Conservation (phyloP, 768 basidiomycete genomes). For the Leucogyrophana mollusca region DNA sequence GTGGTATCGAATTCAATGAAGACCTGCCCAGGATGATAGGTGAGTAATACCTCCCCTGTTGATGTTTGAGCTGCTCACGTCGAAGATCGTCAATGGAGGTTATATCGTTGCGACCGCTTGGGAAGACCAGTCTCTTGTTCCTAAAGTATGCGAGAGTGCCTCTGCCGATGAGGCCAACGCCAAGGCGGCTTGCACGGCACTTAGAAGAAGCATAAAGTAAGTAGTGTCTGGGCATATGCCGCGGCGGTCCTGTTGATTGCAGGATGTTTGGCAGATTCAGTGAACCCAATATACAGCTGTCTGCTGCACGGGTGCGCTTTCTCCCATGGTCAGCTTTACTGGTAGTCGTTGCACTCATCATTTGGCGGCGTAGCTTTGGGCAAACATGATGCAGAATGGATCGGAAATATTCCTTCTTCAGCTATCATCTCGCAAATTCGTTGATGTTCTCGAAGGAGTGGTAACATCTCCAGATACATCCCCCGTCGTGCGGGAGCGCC, state of each 20-base stretch:
- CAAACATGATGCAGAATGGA: slow-evolving; percentile 84
- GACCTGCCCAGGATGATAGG: slow-evolving; percentile 77
- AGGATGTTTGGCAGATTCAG: slow-evolving; percentile 50
- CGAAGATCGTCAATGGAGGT: slow-evolving; percentile 39
- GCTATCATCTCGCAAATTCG: slow-evolving; percentile 71
- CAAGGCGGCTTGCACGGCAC: slow-evolving; percentile 81
- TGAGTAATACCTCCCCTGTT: no score
- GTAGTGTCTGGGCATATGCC: no score
- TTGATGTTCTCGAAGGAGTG: slow-evolving; percentile 79
- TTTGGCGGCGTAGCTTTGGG: slow-evolving; percentile 62
- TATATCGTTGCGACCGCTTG: slow-evolving; percentile 75
- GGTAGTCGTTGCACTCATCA: background rate
- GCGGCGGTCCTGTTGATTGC: slow-evolving; percentile 6
- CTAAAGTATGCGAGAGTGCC: slow-evolving; percentile 85
- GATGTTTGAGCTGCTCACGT: no score
- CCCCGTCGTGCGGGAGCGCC: slow-evolving; percentile 77
- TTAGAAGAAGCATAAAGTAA: slow-evolving; percentile 84
- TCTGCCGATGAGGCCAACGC: slow-evolving; percentile 69
- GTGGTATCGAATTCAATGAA: slow-evolving; percentile 54
- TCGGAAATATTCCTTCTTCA: slow-evolving; percentile 69
- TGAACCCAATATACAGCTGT: slow-evolving; percentile 71
- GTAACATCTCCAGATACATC: slow-evolving; percentile 59
- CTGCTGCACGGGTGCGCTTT: slow-evolving; percentile 72
- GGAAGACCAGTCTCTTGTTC: slow-evolving; percentile 78
- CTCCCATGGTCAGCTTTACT: no score